Evolutionary conservation across 202 grass and related monocot genomes (phyloP).

Genomic region (Panicum virgatum): DNA sequence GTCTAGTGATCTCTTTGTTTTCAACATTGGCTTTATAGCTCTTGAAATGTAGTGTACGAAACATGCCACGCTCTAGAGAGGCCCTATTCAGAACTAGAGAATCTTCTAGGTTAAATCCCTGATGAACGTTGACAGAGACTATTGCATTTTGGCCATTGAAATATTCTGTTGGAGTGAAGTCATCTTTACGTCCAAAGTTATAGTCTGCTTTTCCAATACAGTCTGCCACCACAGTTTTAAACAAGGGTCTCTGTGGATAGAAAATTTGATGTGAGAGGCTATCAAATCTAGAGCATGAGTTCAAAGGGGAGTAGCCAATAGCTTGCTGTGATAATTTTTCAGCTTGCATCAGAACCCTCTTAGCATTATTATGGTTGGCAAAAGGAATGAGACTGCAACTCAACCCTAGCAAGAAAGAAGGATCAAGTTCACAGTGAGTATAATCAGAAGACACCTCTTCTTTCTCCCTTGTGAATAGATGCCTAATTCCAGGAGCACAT

Average conservation of each 20-base stretch:
- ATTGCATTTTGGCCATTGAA: conserved; percentile 96
- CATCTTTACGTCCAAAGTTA: conserved; percentile 43
- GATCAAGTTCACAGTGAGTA: conserved; percentile 82
- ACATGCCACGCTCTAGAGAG: conserved; percentile 89
- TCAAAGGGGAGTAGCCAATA: conserved; percentile 78
- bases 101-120: conserved; percentile 95
- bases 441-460: conserved; percentile 44
- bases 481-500: conserved; percentile 69
- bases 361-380: conserved; percentile 72
- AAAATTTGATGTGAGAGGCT: conserved; percentile 76
- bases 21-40: conserved; percentile 78
- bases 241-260: conserved; percentile 86
- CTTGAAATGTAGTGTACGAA: conserved; percentile 68
- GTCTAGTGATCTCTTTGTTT: conserved; percentile 64
- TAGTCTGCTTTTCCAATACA: conserved; percentile 55
- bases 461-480: conserved; percentile 54
- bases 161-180: conserved; percentile 61
- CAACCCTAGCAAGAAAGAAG: conserved; percentile 80
- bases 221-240: conserved; percentile 74
- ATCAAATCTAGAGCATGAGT: conserved; percentile 66
- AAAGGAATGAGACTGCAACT: conserved; percentile 88
- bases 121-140: conserved; percentile 78
- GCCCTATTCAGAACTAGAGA: conserved; percentile 84
- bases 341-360: conserved; percentile 75
- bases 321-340: conserved; percentile 90